Percentiles rank a stretch among this genome's conserved stretches.
Evolutionary conservation across 108 stramenopile genomes (phyloP).

Genomic region (Schizochytrium sp.): DNA sequence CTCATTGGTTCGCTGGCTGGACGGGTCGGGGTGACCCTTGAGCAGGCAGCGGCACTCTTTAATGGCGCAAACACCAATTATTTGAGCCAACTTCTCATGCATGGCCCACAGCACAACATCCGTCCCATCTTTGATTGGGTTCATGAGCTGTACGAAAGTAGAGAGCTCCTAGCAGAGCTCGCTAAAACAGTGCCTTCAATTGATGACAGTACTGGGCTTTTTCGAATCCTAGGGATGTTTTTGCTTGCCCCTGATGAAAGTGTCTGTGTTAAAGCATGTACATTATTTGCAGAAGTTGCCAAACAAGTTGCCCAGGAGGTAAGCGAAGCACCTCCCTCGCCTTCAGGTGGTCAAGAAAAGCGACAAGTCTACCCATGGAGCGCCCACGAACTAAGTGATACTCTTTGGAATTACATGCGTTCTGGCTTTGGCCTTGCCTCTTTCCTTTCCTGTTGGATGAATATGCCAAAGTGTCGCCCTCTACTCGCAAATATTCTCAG

Average conservation of each 20-base stretch:
- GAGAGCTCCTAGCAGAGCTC: slow-evolving; percentile 4
- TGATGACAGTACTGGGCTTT: not conserved
- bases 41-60: slow-evolving; percentile 46
- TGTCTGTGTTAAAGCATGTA: not conserved
- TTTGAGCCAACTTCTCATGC: not conserved
- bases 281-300: not conserved
- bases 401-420: slow-evolving; percentile 21
- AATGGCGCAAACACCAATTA: slow-evolving; percentile 2
- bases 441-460: not conserved
- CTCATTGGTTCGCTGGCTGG: not conserved
- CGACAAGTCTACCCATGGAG: slow-evolving; percentile 5
- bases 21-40: slow-evolving; percentile 13
- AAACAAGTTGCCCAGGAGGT: slow-evolving; percentile 18
- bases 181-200: not conserved
- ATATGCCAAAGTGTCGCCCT: not conserved
- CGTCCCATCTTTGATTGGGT: slow-evolving; percentile 1
- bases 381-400: slow-evolving; percentile 5
- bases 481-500: not conserved
- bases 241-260: not conserved
- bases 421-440: slow-evolving; percentile 16
- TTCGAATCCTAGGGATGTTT: slow-evolving; percentile 18
- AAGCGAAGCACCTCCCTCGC: not conserved
- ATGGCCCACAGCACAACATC: slow-evolving; percentile 19
- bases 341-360: not conserved
- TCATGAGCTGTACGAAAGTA: slow-evolving; percentile 7